Conservation (phyloP, 2,329 filamentous ascomycete genomes). For the Balansia obtecta region DNA sequence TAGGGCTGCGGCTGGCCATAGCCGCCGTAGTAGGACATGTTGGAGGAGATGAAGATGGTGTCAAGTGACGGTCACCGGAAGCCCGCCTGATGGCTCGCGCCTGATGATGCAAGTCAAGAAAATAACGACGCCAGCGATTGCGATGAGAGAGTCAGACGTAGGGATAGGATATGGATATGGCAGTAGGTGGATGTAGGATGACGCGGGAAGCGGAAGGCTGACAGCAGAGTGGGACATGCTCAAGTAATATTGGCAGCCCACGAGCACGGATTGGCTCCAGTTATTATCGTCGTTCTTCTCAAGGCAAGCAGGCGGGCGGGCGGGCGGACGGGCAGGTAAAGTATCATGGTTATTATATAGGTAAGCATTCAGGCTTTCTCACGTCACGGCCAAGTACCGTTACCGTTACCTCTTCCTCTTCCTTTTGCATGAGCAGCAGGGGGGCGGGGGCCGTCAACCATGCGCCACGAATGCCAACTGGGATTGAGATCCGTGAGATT, state of each 20-base stretch:
- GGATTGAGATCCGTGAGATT: neutral
- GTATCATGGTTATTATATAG: neutral
- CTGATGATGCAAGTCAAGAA: neutral
- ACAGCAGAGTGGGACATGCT: neutral
- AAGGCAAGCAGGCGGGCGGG: neutral
- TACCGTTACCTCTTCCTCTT: neutral
- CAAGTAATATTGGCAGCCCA: slow-evolving; percentile 2
- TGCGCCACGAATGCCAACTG: neutral
- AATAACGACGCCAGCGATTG: neutral
- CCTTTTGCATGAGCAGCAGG: neutral
- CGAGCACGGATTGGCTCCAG: neutral
- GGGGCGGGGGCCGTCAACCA: neutral
- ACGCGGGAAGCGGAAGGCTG: neutral
- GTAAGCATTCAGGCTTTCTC: neutral
- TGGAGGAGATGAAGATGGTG: neutral
- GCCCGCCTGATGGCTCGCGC: neutral
- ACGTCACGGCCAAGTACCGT: neutral
- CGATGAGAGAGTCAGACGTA: neutral
- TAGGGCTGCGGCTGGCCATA: slow-evolving; percentile 14
- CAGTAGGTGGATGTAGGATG: neutral
- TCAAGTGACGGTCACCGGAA: neutral
- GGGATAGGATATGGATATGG: too few relatives aligned
- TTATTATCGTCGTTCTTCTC: neutral
- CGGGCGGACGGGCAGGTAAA: too few relatives aligned
- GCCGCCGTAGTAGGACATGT: slow-evolving; percentile 24